These are phyloP conservation scores for Phytopythium boreale DNA, from an alignment of 352 stramenopile species.

Conservation along the genomic window DNA sequence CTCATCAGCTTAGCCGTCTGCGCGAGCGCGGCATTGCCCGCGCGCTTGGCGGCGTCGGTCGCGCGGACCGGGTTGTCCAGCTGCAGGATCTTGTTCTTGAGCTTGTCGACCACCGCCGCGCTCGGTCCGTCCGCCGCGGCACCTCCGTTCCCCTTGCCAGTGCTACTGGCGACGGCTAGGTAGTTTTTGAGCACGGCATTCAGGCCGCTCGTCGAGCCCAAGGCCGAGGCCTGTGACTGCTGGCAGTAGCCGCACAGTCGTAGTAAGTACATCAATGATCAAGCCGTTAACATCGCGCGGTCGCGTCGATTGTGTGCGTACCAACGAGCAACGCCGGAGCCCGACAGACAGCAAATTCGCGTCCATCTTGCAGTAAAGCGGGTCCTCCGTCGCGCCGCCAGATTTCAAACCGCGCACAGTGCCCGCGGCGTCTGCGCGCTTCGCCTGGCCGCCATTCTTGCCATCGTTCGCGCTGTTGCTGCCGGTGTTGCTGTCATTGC, in stretches of 20 bases:
- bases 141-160: slow-evolving; percentile 8
- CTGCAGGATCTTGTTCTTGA: slow-evolving; percentile 80
- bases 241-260: background rate
- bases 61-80: slow-evolving; percentile 70
- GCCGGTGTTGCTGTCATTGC: slow-evolving; percentile 1
- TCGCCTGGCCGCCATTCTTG: slow-evolving; percentile 8
- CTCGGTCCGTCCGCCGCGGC: slow-evolving; percentile 5
- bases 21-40: slow-evolving; percentile 27
- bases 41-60: slow-evolving; percentile 23
- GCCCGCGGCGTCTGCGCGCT: slow-evolving; percentile 2
- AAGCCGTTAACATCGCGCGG: background rate
- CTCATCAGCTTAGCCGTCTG: slow-evolving; percentile 61
- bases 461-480: slow-evolving; percentile 14
- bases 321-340: slow-evolving; percentile 71
- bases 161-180: slow-evolving; percentile 7
- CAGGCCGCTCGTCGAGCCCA: slow-evolving; percentile 5
- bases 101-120: slow-evolving; percentile 32
- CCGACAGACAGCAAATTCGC: slow-evolving; percentile 45
- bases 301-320: slow-evolving; percentile 6
- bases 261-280: background rate
- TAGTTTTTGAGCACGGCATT: slow-evolving; percentile 24
- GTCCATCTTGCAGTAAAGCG: slow-evolving; percentile 56
- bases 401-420: background rate
- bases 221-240: slow-evolving; percentile 10
- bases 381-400: slow-evolving; percentile 20